Conservation (phyloP, 2,329 filamentous ascomycete genomes). For the Alternaria gaisen region DNA sequence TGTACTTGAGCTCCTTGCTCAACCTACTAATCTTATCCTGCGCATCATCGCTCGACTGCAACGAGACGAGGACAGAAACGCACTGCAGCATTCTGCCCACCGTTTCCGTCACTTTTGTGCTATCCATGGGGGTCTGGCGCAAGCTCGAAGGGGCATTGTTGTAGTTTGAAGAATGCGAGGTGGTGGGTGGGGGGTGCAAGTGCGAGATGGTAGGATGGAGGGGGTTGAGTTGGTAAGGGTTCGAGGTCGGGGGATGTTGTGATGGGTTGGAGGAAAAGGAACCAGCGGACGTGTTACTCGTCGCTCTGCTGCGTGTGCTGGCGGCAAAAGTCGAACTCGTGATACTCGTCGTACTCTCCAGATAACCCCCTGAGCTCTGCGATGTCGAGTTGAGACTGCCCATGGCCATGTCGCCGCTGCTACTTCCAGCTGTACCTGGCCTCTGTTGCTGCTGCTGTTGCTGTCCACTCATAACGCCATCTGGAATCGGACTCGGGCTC, state of each 20-base stretch:
- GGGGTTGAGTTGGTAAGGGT: neutral
- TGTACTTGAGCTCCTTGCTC: slow-evolving; percentile 88
- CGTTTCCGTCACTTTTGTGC: slow-evolving; percentile 87
- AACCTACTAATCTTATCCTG: slow-evolving; percentile 84
- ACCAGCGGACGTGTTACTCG: slow-evolving; percentile 77
- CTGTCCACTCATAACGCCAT: neutral
- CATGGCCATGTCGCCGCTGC: slow-evolving; percentile 50
- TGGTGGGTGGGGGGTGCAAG: slow-evolving; percentile 25
- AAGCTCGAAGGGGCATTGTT: slow-evolving; percentile 27
- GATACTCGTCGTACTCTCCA: slow-evolving; percentile 71
- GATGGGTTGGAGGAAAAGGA: slow-evolving; percentile 53
- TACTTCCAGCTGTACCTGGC: slow-evolving; percentile 45
- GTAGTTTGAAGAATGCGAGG: slow-evolving; percentile 12
- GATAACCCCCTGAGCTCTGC: slow-evolving; percentile 75
- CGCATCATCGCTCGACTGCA: slow-evolving; percentile 75
- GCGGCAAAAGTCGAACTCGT: slow-evolving; percentile 57
- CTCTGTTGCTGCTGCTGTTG: slow-evolving; percentile 23
- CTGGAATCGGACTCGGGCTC: slow-evolving; percentile 38
- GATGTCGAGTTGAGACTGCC: slow-evolving; percentile 71
- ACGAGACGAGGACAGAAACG: slow-evolving; percentile 84
- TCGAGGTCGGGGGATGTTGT: neutral
- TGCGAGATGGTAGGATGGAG: slow-evolving; percentile 1
- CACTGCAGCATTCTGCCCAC: slow-evolving; percentile 97
- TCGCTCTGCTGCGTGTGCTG: slow-evolving; percentile 74
- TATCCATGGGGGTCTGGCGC: slow-evolving; percentile 53